These are phyloP conservation scores for Starmerella apis DNA, from an alignment of 805 yeast genomes.

Conservation along the genomic window DNA sequence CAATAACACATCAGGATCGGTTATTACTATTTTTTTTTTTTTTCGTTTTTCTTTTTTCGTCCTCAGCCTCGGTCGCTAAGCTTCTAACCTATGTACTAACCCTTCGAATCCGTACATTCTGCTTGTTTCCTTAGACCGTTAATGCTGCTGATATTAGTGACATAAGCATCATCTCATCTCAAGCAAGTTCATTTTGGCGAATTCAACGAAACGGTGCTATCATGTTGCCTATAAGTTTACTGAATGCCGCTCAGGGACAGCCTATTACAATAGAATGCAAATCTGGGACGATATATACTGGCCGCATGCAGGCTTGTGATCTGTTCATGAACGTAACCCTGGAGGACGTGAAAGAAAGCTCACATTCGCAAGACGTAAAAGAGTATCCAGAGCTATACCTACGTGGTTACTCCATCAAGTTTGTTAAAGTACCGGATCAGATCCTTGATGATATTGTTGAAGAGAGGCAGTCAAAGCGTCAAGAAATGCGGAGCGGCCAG, in stretches of 20 bases:
- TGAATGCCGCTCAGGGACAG: slow-evolving; percentile 84
- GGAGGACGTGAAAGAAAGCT: slow-evolving; percentile 49
- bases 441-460: slow-evolving; percentile 34
- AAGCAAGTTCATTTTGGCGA: neutral
- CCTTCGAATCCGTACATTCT: neutral
- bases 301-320: slow-evolving; percentile 75
- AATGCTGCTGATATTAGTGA: too few relatives aligned
- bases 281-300: slow-evolving; percentile 80
- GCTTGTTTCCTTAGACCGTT: neutral
- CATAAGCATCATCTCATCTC: neutral
- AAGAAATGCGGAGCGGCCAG: slow-evolving; percentile 25
- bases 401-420: slow-evolving; percentile 32
- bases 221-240: slow-evolving; percentile 80
- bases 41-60: too few relatives aligned
- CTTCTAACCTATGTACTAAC: too few relatives aligned
- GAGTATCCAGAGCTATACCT: slow-evolving; percentile 22
- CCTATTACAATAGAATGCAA: slow-evolving; percentile 82
- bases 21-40: too few relatives aligned
- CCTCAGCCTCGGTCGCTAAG: too few relatives aligned
- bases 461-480: slow-evolving; percentile 31
- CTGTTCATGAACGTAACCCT: slow-evolving; percentile 92
- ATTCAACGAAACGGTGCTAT: neutral
- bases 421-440: slow-evolving; percentile 35
- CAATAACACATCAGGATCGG: too few relatives aligned
- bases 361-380: slow-evolving; percentile 12